Base-by-base conservation (phyloP, 2,329 filamentous ascomycete genomes). In the Pseudocercospora macadamiae region DNA sequence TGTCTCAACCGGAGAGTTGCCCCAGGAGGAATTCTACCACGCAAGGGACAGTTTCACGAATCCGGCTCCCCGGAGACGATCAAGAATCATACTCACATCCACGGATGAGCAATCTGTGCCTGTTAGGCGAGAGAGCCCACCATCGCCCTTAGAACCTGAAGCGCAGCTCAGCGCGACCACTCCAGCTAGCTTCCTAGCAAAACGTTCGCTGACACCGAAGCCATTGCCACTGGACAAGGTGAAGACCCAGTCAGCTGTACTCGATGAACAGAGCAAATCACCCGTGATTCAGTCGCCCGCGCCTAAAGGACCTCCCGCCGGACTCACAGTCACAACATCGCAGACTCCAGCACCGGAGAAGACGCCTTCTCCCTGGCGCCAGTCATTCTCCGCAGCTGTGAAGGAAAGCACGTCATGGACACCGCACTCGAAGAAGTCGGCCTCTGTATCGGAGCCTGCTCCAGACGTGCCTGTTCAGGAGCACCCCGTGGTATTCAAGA, bases 401-500 rank as follows among this genome's bases (percentile, higher is more conserved):
- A 60, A 64, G 53, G 55, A 63, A 37, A 63, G 37, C 30, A 52
- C 52, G 12, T 52, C 54, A 45, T 61, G 53, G 59, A 34, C 58
- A 18, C 49, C 59, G 12, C 49, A 57, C 14, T 55, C 45, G 28
- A 59, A 55, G 42, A 62, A 61, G 18, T 51, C 55, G n/a, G 39
- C 53, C 12, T 53, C 57, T n/a, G 54, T 36, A 14, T 55, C 59
- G 14, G 59, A 59, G 12, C 30, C 32, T 10, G 44, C 58, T 21
- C 19, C 59, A 4, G 47, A 39, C 34, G 56, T 51, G 47, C 37
- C 58, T 21, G 63, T 70, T 14, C 68, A 69, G 37, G 65, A 70
- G 47, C 69, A 70, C 54, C 69, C 69, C 1, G 63, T 64, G 3
- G 49, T 70, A 4, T 64, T 67, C 39, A 63, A 64, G 16, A 69